Conservation (phyloP, 495 filamentous ascomycete species). For the Trypethelium eluteriae region DNA sequence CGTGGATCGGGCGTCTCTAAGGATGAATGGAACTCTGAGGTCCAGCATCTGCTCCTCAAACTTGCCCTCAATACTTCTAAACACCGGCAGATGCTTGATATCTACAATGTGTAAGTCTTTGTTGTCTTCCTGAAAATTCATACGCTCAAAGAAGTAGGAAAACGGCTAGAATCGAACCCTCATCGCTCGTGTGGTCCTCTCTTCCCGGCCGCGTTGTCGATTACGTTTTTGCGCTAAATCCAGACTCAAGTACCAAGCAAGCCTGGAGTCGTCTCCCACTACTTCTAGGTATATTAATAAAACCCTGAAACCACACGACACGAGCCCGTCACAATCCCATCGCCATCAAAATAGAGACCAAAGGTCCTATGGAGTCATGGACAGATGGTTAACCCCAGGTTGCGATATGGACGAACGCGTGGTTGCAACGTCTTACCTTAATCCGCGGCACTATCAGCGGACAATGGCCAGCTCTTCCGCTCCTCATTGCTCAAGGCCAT, state of each 20-base stretch:
- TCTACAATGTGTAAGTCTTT: constrained; percentile 18
- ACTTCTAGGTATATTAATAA: constrained; percentile 16
- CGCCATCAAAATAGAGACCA: constrained; percentile 25
- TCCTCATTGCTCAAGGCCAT: constrained; percentile 26
- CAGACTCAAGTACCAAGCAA: constrained; percentile 16
- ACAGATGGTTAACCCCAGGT: constrained; percentile 25
- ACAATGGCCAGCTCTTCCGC: constrained; percentile 22
- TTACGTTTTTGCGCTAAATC: constrained; percentile 22
- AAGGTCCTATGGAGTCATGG: constrained; percentile 24
- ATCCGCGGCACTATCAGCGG: constrained; percentile 4
- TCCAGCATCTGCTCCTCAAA: constrained; percentile 25
- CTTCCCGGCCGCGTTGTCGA: constrained; percentile 21
- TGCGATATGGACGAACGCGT: constrained; percentile 25
- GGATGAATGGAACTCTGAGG: constrained; percentile 25
- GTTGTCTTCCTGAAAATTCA: constrained; percentile 2
- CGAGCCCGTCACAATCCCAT: constrained; percentile 19
- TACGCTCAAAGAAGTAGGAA: constrained; percentile 16
- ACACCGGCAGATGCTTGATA: constrained; percentile 16
- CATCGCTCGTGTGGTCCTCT: constrained; percentile 15
- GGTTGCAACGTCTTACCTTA: constrained; percentile 18
- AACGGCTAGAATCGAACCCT: constrained; percentile 17
- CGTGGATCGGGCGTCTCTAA: constrained; percentile 19
- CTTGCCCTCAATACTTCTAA: constrained; percentile 21
- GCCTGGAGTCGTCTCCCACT: constrained; percentile 18
- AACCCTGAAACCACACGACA: constrained; percentile 22